Base-by-base conservation (phyloP, 1,284 basidiomycete genomes). In the Neotropicomus parvogracilis region DNA sequence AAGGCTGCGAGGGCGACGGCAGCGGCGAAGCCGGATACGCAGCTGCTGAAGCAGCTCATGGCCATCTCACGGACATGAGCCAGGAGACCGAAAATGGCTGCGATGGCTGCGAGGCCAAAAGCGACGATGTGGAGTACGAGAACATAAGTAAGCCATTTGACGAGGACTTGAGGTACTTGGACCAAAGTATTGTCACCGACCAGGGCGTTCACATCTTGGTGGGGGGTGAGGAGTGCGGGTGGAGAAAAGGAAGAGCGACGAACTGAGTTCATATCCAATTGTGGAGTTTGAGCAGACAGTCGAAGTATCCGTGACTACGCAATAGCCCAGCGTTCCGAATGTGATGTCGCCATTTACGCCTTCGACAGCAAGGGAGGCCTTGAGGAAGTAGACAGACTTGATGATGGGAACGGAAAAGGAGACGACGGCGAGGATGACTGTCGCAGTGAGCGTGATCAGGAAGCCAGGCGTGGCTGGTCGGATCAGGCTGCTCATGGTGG, bases 121-220 rank as follows among this genome's bases (percentile, higher is more conserved):
- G 88, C 91, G 46, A 91, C 82, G 55, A 92, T 79, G 63, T 95
- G 91, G n/a, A 94, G 76, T 52, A 94, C 82, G 54, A 95, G 81
- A 17, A 82, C 83, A 59, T 93, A 93, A 12, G 92, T 95, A 60
- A 95, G 71, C 85, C 91, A 94, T 73, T 93, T 93, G 53, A 91
- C 85, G 44, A 82, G 75, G 7, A 88, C 79, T 34, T 78, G 70
- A 4, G 92, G 91, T 46, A 95, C 91, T 56, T 90, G 65, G 32
- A 88, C 48, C 49, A 70, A 49, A 7, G 78, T 67, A 3, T 77
- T 70, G 65, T 91, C 77, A 13, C 83, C 86, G 33, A 95, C 80
- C 3, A 95, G 75, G 28, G 70, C 64, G 60, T 93, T 91, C 55
- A 92, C 81, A 60, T 94, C 91, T 93, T 60, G 35, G 46, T 12